Conservation (phyloP, 2,329 filamentous ascomycete species). For the Diplodia seriata region DNA sequence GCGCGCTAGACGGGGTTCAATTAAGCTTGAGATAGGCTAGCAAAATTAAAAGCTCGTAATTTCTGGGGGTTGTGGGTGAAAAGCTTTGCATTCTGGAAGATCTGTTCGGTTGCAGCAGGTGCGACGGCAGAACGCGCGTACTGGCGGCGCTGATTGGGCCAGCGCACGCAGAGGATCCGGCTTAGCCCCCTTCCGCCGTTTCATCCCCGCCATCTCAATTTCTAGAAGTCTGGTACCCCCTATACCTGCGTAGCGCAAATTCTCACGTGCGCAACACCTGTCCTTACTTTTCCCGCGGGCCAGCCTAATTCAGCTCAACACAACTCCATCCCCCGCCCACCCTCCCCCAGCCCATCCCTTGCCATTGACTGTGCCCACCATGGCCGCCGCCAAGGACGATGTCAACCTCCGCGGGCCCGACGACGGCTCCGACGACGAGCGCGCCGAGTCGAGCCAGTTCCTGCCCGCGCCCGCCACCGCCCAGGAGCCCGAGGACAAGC, state of each 20-base stretch:
- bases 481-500: background rate
- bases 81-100: background rate
- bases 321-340: background rate
- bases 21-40: constrained; percentile 1
- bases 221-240: background rate
- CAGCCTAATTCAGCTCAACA: background rate
- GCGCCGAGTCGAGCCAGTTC: background rate
- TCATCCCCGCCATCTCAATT: constrained; percentile 4
- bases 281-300: constrained; percentile 1
- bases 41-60: background rate
- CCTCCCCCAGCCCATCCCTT: background rate
- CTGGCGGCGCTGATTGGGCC: background rate
- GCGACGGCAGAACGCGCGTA: constrained; percentile 1
- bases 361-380: background rate
- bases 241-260: background rate
- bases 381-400: constrained; percentile 3
- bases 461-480: background rate
- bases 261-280: constrained; percentile 1
- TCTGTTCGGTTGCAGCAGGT: constrained; percentile 2
- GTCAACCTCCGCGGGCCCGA: constrained; percentile 4
- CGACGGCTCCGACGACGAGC: background rate
- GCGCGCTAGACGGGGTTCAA: background rate
- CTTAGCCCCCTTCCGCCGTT: background rate
- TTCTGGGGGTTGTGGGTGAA: background rate
- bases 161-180: background rate